Base-by-base conservation (phyloP, 129 eudicot genomes). In the Apium graveolens region DNA sequence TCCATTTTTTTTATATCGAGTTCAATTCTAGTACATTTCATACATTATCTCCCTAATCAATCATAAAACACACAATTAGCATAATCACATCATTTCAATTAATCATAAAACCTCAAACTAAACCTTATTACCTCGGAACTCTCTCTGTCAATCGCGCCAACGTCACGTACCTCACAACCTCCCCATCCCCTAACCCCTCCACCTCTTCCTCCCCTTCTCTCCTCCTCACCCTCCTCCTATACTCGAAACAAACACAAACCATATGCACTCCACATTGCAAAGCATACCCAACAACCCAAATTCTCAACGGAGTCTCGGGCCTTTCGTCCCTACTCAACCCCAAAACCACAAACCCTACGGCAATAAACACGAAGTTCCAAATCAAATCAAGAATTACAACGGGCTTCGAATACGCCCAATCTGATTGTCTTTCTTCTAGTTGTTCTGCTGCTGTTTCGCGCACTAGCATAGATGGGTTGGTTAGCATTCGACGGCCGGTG, bases 351-450 rank as follows among this genome's bases (percentile, higher is more conserved):
- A 41, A 37, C 26, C 88, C 85, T n/a, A 80, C 91, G 27, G 78
- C 37, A 27, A 90, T 81, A 71, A 90, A 85, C 18, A 83, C 85
- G 4, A 87, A 66, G 51, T 90, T 90, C 94, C 94, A 90, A 0
- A 84, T 26, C 45, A 87, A 73, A 70, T 90, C 94, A 12, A 90
- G 83, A 1, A 85, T 34, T 34, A 90, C 94, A 10, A 90, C 89
- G 1, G 94, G 94, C 53, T 76, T 84, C 51, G 94, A 90, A 63
- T 90, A 87, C 1, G 94, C 91, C 94, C 94, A 90, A 21, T 90
- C 94, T 62, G 70, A 73, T 29, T 90, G 94, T 41, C 91, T 45
- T 63, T 90, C 90, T 42, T 90, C 94, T 18, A 90, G 76, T 76
- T 90, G 87, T 55, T 87, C 86, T 2, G 91, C 94, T 3, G 94